Evolutionary conservation across 176 grass and related monocot species (phyloP), one percentile per base, ranked within the genome.

Genomic region (Dactylis glomerata): DNA sequence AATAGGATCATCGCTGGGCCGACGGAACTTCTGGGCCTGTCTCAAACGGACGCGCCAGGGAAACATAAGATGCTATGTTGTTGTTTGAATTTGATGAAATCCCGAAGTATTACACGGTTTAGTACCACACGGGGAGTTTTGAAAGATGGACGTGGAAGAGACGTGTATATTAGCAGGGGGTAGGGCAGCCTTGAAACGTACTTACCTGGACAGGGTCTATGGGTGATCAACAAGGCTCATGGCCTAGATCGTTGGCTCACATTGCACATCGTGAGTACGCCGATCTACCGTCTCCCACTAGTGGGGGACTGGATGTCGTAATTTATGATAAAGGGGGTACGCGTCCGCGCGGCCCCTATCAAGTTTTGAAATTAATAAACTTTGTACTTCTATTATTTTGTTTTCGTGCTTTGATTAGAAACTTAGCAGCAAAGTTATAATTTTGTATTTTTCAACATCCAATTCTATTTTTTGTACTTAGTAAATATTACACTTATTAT

Each of bases 251-350:
- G 51, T 45, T 12, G 73, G 13, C 20, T 32, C 9, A 17, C 71
- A 84, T 77, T 67, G 58, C 72, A 84, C 44, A 3, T 30, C 13
- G 58, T 63, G 7, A 59, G 5, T 14, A 15, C 0, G 1, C 37
- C 45, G 38, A 10, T 64, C 20, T 84, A 76, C 76, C 76, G 37
- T 79, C 84, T 86, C 49, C 27, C 9, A 5, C 38, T 85, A 2
- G 69, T 36, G 23, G 50, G 70, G 81, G 49, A 92, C 55, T 92
- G 90, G 71, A 82, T 57, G 80, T 95, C 80, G 26, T 79, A 92
- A 91, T 92, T 95, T 89, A 64, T 91, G 86, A 0, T 36, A 36
- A 76, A 87, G 47, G 82, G 90, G 83, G 83, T 86, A 95, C 79
- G 69, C 75, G 82, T 88, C 8, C 26, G 5, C 13, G 24, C 1